Evolutionary conservation across 441 rosid genomes (phyloP).

Genomic region (Adansonia gregorii): DNA sequence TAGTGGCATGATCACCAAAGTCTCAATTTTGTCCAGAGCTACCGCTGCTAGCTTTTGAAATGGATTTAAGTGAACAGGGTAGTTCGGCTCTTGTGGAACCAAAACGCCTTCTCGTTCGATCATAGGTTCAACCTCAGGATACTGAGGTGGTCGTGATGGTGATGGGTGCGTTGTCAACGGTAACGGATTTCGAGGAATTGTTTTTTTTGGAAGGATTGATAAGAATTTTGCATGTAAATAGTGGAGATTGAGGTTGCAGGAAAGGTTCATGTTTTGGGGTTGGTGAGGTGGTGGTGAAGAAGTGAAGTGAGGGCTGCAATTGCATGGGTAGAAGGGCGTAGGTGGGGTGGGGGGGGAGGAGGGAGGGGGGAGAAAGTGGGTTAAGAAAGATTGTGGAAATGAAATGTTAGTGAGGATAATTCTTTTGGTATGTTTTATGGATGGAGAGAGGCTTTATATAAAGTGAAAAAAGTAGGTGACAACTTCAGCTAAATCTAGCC

Average conservation of each 20-base stretch:
- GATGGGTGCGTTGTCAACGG: neutral
- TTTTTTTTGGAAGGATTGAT: slow-evolving; percentile 28
- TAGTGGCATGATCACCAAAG: slow-evolving; percentile 38
- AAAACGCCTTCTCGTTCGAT: neutral
- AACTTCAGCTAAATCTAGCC: neutral
- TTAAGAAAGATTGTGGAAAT: neutral
- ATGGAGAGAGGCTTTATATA: slow-evolving; percentile 19
- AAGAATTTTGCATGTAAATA: slow-evolving; percentile 33
- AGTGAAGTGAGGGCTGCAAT: slow-evolving; percentile 28
- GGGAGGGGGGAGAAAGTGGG: neutral
- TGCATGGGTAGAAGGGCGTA: slow-evolving; percentile 28
- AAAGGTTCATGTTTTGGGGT: slow-evolving; percentile 6
- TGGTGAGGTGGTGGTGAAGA: neutral
- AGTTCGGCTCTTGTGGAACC: neutral
- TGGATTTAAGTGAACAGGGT: slow-evolving; percentile 40
- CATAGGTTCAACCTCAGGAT: neutral
- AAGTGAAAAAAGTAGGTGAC: neutral
- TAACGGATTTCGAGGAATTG: neutral
- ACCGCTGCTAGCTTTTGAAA: slow-evolving; percentile 50
- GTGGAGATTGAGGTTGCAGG: neutral
- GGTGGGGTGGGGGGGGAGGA: slow-evolving; percentile 4
- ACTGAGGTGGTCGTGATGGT: neutral
- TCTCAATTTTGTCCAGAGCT: slow-evolving; percentile 54
- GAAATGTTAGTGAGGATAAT: neutral
- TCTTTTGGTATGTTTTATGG: neutral